Evolutionary conservation across 306 rosid species (phyloP), one percentile per base, ranked within the genome.

Genomic region (Luffa acutangula): DNA sequence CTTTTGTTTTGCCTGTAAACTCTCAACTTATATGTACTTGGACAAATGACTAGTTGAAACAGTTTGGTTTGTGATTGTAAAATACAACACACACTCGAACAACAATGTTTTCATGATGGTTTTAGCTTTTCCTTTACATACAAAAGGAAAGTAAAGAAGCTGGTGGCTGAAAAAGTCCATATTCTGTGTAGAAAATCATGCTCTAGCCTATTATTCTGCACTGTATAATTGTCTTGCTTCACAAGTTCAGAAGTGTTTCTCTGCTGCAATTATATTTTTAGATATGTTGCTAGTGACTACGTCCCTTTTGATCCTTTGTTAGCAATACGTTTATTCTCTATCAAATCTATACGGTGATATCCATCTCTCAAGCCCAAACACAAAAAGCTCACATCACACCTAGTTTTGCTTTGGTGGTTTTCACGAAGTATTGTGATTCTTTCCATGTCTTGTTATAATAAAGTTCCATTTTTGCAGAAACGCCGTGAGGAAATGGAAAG

Each of bases 401-500:
- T 15, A 45, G 58, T 31, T 73, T 74, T 45, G 57, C 62, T 64
- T 36, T 6, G 17, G 64, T 36, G 9, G 8, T 21, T 74, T 48
- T 33, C 62, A 3, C 9, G 17, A 49, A 52, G n/a, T 43, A 49
- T 45, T 71, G 56, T 18, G 11, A 43, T 48, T 48, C 59, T 43
- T 72, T 48, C 48, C 58, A 20, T 71, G 9, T 46, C 37, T 71
- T 9, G n/a, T 51, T 49, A 51, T 3, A 49, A 9, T 31, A 7
- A 3, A 42, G 53, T 57, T 78, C 0, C 20, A 2, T 60, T 58
- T 78, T 78, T 78, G 80, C 87, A 94, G 98, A 94, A 94, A 85
- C 96, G 97, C 6, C 95, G 92, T 0, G 97, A 94, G 86, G 98
- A 94, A 80, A 13, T 94, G 91, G 98, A 91, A 6, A 91, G 97